Evolutionary conservation across 2,329 filamentous ascomycete genomes (phyloP).

Genomic region (Nothopassalora personata): DNA sequence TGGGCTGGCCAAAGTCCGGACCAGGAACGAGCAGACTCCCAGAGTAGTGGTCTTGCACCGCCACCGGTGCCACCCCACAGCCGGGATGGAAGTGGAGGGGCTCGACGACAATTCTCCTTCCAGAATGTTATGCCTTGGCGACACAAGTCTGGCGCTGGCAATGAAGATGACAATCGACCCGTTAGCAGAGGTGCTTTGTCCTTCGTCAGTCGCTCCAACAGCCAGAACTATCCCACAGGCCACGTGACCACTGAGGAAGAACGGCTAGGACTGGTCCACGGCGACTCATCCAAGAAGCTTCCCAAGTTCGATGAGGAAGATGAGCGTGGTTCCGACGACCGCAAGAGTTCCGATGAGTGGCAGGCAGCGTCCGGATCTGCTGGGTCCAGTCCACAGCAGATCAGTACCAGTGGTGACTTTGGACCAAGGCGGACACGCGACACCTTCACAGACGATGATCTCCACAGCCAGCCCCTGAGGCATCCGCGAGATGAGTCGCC

Average conservation of each 20-base stretch:
- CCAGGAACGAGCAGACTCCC: constrained; percentile 39
- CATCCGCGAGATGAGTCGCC: constrained; percentile 11
- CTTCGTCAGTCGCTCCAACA: constrained; percentile 27
- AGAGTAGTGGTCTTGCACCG: constrained; percentile 43
- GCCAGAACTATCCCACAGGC: constrained; percentile 18
- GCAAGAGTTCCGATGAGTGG: constrained; percentile 30
- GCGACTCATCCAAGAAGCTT: constrained; percentile 25
- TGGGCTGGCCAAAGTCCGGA: constrained; percentile 38
- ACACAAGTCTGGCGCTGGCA: constrained; percentile 35
- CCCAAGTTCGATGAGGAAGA: constrained; percentile 16
- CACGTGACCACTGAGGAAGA: constrained; percentile 34
- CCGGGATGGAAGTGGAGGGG: constrained; percentile 37
- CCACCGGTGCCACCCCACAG: constrained; percentile 55
- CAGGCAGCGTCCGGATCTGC: constrained; percentile 27
- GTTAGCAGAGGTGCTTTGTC: constrained; percentile 32
- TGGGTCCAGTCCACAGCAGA: constrained; percentile 24
- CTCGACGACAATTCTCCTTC: constrained; percentile 88
- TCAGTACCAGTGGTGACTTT: constrained; percentile 23
- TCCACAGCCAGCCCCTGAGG: constrained; percentile 22
- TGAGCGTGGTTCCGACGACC: constrained; percentile 1
- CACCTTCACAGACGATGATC: constrained; percentile 16
- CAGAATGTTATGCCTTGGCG: constrained; percentile 68
- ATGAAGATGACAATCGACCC: constrained; percentile 26
- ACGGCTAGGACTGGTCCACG: constrained; percentile 33
- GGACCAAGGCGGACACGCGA: constrained; percentile 17